Evolutionary conservation across 2,329 filamentous ascomycete genomes (phyloP).

Genomic region (Fusarium veterinarium): DNA sequence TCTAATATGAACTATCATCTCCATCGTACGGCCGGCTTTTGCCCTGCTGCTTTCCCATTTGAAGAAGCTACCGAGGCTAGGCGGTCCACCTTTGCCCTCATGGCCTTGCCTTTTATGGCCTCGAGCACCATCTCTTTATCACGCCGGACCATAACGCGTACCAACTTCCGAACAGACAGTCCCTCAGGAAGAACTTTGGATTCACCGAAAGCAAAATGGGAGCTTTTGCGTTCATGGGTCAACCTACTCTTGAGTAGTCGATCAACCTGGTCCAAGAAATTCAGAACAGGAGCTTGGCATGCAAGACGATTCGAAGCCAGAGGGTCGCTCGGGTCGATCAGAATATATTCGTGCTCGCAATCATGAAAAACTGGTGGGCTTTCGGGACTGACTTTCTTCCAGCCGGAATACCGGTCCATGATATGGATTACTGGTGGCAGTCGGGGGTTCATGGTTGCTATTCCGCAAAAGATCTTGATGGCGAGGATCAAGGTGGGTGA

Average conservation of each 20-base stretch:
- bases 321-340: not conserved
- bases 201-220: too few species aligned
- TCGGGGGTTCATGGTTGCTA: rapidly evolving
- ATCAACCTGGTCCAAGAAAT: not conserved
- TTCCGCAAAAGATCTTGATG: not conserved
- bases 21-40: not conserved
- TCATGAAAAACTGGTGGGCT: too few species aligned
- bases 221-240: too few species aligned
- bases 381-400: not conserved
- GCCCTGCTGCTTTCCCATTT: rapidly evolving
- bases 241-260: not conserved
- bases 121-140: not conserved
- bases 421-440: not conserved
- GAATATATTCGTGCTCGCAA: not conserved
- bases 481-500: not conserved
- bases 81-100: rapidly evolving
- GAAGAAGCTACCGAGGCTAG: too few species aligned
- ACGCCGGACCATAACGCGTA: not conserved
- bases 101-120: rapidly evolving
- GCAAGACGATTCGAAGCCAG: not conserved
- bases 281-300: not conserved
- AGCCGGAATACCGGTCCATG: not conserved
- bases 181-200: not conserved
- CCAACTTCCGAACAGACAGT: not conserved
- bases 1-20: not conserved